Evolutionary conservation across 1,284 basidiomycete species (phyloP).

Genomic region (Cystobasidiaceae sp.): DNA sequence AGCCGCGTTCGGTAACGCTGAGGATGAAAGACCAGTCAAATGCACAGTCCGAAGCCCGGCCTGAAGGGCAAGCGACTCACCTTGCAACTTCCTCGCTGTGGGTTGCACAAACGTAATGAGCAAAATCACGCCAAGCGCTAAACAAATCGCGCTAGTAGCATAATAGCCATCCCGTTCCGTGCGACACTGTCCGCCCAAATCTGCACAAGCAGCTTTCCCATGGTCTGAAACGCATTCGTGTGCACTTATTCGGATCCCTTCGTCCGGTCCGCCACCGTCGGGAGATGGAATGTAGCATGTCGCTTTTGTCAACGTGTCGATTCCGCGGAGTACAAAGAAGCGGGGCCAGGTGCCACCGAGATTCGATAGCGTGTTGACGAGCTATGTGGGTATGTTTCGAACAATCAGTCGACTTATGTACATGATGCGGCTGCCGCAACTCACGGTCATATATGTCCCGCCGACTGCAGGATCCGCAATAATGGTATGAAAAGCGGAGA

Average conservation of each 20-base stretch:
- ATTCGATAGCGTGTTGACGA: slow-evolving; percentile 94
- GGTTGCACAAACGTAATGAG: slow-evolving; percentile 76
- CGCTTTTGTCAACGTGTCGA: slow-evolving; percentile 78
- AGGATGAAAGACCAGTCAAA: neutral
- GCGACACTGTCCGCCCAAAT: slow-evolving; percentile 71
- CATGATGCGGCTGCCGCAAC: no score
- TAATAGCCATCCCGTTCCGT: slow-evolving; percentile 91
- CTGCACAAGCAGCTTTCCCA: slow-evolving; percentile 72
- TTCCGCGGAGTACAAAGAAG: slow-evolving; percentile 77
- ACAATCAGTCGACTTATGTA: no score
- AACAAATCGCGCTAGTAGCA: slow-evolving; percentile 71
- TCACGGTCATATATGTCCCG: slow-evolving; percentile 94
- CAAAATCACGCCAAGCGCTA: slow-evolving; percentile 65
- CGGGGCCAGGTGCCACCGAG: slow-evolving; percentile 97
- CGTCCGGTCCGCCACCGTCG: slow-evolving; percentile 54
- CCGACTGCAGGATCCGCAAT: slow-evolving; percentile 96
- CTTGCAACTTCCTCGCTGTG: slow-evolving; percentile 74
- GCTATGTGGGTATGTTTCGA: slow-evolving; percentile 49
- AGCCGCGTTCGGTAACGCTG: slow-evolving; percentile 34
- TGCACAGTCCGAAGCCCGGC: no score
- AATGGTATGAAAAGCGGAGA: slow-evolving; percentile 95
- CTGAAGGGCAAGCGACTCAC: slow-evolving; percentile 54
- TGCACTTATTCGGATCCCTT: slow-evolving; percentile 49
- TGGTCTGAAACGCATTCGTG: slow-evolving; percentile 83
- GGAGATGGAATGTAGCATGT: slow-evolving; percentile 64